Evolutionary conservation across 148 eudicot genomes (phyloP).

Genomic region (Selenicereus undatus): DNA sequence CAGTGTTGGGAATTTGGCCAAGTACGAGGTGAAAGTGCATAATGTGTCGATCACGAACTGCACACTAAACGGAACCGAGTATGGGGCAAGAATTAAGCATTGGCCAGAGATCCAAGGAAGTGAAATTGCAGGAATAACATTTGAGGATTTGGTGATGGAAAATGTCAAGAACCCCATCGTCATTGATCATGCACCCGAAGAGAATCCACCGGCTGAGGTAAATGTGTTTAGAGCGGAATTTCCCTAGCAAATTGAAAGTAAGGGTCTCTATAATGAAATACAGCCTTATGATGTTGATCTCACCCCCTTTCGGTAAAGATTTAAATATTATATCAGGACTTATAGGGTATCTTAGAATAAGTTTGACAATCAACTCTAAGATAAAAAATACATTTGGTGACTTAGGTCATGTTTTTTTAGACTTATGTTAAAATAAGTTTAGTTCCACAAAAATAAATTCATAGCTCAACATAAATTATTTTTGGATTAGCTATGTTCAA

Average conservation of each 20-base stretch:
- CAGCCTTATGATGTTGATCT: no score
- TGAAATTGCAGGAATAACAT: conserved; percentile 31
- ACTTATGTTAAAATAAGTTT: not conserved
- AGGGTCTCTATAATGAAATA: no score
- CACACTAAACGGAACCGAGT: conserved; percentile 31
- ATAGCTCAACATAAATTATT: not conserved
- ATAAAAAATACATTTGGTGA: no score
- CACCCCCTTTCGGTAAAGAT: no score
- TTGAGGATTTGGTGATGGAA: conserved; percentile 35
- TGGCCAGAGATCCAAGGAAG: conserved; percentile 34
- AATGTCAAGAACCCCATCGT: conserved; percentile 39
- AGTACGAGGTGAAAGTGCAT: conserved; percentile 23
- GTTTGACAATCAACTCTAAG: no score
- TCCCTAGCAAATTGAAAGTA: no score
- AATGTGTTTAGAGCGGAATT: no score
- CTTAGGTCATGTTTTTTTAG: no score
- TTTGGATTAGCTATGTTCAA: not conserved
- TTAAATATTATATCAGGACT: no score
- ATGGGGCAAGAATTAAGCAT: conserved; percentile 46
- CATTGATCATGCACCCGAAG: conserved; percentile 39
- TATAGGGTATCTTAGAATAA: no score
- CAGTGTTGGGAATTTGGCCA: conserved; percentile 52
- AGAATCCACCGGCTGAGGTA: conserved; percentile 19
- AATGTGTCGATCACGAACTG: conserved; percentile 32
- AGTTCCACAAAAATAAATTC: not conserved